Evolutionary conservation across 257 asterid species (phyloP).

Genomic region (Schizonepeta tenuifolia): DNA sequence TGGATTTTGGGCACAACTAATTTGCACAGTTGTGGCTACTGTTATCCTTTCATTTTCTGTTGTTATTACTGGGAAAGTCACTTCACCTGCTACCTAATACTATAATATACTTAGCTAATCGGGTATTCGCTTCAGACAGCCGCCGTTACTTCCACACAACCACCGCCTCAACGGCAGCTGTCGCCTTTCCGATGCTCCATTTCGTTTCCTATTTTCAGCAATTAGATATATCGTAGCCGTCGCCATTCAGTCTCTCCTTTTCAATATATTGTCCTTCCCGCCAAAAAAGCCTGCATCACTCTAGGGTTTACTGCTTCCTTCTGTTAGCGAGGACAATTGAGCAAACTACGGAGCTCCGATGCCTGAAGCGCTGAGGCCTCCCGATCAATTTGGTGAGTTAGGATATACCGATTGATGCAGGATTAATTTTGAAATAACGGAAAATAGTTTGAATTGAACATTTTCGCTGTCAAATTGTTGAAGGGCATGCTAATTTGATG

Average conservation of each 20-base stretch:
- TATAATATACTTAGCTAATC: too few relatives aligned
- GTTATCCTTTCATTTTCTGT: constrained; percentile 88
- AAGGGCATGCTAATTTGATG: neutral
- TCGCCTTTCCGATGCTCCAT: neutral
- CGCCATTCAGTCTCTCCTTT: too few relatives aligned
- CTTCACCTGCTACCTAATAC: constrained; percentile 89
- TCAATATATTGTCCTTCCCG: neutral
- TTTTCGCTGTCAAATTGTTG: too few relatives aligned
- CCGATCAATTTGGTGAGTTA: constrained; percentile 5
- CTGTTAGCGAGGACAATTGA: neutral
- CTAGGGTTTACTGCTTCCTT: neutral
- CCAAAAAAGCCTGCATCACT: neutral
- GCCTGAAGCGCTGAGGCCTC: neutral
- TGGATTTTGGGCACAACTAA: constrained; percentile 96
- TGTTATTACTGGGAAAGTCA: constrained; percentile 74
- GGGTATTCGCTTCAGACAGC: too few relatives aligned
- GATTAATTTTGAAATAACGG: neutral
- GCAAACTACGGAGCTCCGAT: neutral
- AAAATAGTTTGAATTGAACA: too few relatives aligned
- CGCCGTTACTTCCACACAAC: neutral
- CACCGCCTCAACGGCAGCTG: neutral
- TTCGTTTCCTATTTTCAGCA: neutral
- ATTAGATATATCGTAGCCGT: too few relatives aligned
- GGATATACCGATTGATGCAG: neutral
- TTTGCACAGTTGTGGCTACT: constrained; percentile 80